Evolutionary conservation across 179 eudicot species (phyloP), one percentile per base, ranked within the genome.

Genomic region (Amaranthus tricolor): DNA sequence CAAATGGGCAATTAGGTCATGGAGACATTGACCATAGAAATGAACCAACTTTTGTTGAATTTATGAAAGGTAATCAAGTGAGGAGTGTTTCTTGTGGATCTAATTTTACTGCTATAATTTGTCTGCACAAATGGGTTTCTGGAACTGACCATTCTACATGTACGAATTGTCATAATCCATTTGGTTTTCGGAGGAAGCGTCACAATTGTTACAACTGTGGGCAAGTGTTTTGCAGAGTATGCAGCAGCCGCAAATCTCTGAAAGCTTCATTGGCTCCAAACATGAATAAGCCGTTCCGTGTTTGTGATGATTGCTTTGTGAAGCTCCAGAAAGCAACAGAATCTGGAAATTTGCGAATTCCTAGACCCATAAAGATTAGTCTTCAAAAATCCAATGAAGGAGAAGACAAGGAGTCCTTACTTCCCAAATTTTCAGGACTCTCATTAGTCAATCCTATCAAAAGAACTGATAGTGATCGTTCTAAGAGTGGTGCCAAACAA

Each of bases 191-290:
- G 78, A 85, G 98, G 83, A 94, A 88, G 82, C 90, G 97, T 14
- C 98, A 94, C 81, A 92, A 94, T 78, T 94, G 98, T 76, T 92
- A 94, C 79, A 94, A 94, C 80, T 94, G 98, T 82, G 98, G 98
- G 68, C 91, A 85, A 53, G 93, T 88, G 47, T 90, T 92, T 79
- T 94, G 98, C 88, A 93, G 89, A 80, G 80, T 78, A 53, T 94
- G 98, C 85, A 92, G 96, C 85, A 86, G 80, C 74, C 85, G 73
- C 76, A 92, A 88, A 84, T 87, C 98, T 69, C 70, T 89, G 71
- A 90, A 87, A 87, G 96, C 98, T 81, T 85, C 97, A 51, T 77
- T 94, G 76, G 98, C 98, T 76, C 98, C 96, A 48, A 86, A 82
- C 77, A 83, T 79, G 83, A 89, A 76, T 84, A 94, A 94, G 84